Evolutionary conservation across 2,329 filamentous ascomycete species (phyloP).

Genomic region (Penicillium capsulatum): DNA sequence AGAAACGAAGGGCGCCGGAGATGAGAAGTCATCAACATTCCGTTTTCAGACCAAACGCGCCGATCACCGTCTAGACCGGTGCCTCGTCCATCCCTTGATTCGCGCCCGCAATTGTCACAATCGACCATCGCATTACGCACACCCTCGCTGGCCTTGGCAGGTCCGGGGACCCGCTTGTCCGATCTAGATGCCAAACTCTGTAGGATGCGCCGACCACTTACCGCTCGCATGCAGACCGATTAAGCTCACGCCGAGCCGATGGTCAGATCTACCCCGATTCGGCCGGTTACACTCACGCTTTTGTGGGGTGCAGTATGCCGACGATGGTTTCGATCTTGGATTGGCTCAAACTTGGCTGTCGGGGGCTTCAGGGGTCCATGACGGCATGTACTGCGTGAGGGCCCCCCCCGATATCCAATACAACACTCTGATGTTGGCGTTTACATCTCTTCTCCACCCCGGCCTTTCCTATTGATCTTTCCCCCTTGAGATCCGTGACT

Average conservation of each 20-base stretch:
- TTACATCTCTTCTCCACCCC: constrained; percentile 1
- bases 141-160: constrained; percentile 1
- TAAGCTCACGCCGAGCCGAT: constrained; percentile 7
- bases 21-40: constrained; percentile 13
- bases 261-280: constrained; percentile 8
- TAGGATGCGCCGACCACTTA: constrained; percentile 4
- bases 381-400: constrained; percentile 18
- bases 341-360: constrained; percentile 4
- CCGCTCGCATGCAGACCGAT: constrained; percentile 10
- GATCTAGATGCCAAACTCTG: constrained; percentile 10
- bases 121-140: constrained; percentile 7
- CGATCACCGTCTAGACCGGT: constrained; percentile 10
- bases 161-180: constrained; percentile 1
- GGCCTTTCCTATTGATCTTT: constrained; percentile 3
- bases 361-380: constrained; percentile 19
- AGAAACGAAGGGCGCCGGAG: constrained; percentile 4
- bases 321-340: constrained; percentile 18
- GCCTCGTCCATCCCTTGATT: neutral
- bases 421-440: constrained; percentile 9
- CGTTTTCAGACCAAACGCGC: constrained; percentile 19
- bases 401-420: constrained; percentile 9
- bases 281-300: constrained; percentile 21
- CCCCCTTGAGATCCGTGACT: constrained; percentile 1
- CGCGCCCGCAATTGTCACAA: constrained; percentile 5
- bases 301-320: constrained; percentile 8